Evolutionary conservation across 2,329 filamentous ascomycete genomes (phyloP).

Genomic region (Ceratocystis harringtonii): DNA sequence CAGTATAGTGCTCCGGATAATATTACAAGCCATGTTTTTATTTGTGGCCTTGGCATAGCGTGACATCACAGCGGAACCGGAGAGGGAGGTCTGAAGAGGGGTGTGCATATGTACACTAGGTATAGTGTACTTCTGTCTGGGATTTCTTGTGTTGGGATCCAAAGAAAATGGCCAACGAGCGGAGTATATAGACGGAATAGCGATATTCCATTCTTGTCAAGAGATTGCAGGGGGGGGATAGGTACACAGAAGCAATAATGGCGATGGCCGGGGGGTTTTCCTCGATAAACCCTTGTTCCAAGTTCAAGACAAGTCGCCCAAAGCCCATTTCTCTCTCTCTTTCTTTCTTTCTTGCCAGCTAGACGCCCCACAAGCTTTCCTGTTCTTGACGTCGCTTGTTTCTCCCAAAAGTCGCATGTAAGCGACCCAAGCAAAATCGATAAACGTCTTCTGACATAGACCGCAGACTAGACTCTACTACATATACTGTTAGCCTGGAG

Average conservation of each 20-base stretch:
- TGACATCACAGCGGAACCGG: background rate
- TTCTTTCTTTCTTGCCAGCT: background rate
- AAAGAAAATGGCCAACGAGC: no score
- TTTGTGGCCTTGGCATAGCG: background rate
- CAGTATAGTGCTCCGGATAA: background rate
- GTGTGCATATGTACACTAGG: no score
- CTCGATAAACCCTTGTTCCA: background rate
- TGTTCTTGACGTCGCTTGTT: background rate
- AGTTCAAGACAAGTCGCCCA: background rate
- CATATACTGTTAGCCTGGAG: no score
- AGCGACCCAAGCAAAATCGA: background rate
- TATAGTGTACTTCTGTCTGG: no score
- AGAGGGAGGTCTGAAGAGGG: background rate
- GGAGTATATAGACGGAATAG: no score
- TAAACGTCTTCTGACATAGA: no score
- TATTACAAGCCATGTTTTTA: background rate
- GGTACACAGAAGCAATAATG: no score
- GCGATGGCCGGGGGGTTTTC: no score
- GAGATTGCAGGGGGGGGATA: no score
- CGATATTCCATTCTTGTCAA: no score
- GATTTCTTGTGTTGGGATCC: no score
- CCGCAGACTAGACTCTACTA: background rate
- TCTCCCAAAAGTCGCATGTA: background rate
- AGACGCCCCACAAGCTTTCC: background rate
- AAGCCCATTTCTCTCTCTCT: background rate